Evolutionary conservation across 371 early-diverging fungal genomes (phyloP), one percentile per base, ranked within the genome.

Genomic region (Mortierella sp.): DNA sequence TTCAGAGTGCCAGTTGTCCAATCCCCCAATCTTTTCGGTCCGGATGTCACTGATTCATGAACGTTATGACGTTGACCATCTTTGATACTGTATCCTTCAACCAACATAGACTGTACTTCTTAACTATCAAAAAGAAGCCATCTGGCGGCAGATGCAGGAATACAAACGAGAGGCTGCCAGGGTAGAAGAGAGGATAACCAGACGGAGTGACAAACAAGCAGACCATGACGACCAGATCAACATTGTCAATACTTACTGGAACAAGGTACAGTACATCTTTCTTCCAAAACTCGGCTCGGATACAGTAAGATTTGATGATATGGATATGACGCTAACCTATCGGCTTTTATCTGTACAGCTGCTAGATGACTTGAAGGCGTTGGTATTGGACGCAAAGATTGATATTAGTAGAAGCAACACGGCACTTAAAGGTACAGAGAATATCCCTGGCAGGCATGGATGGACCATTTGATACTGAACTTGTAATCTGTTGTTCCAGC

Each of bases 121-220:
- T 24, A 64, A 79, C 51, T 93, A 88, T 78, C 93, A 93, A 81
- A 93, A 93, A 71, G 87, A 92, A 34, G 95, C 95, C 27, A 91
- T 94, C 27, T 90, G 86, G 82, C 80, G 90, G 29, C 91, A 92
- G 57, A 87, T 93, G 85, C 86, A 86, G 78, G 92, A 92, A 63
- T 93, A 93, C 80, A 90, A 88, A 74, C 84, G 93, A 10, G 80
- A 85, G 57, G 64, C 74, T 27, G 65, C 69, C 17, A 70, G 85
- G 21, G 80, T 84, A 10, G 56, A 72, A 29, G 79, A 81, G 22
- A 71, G 64, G 22, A 74, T 82, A 31, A 54, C 51, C 24, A 63
- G 57, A 5, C 56, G 84, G 39, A 82, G 85, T 52, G 59, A 57
- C 37, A 80, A 80, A 44, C 82, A 85, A 40, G 49, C 56, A 1